A percentile compares a stretch with the other conserved stretches of the same genome.
phyloP scores from a whole-genome alignment of 2,329 filamentous ascomycete species.

The Fusarium scirpi region DNA sequence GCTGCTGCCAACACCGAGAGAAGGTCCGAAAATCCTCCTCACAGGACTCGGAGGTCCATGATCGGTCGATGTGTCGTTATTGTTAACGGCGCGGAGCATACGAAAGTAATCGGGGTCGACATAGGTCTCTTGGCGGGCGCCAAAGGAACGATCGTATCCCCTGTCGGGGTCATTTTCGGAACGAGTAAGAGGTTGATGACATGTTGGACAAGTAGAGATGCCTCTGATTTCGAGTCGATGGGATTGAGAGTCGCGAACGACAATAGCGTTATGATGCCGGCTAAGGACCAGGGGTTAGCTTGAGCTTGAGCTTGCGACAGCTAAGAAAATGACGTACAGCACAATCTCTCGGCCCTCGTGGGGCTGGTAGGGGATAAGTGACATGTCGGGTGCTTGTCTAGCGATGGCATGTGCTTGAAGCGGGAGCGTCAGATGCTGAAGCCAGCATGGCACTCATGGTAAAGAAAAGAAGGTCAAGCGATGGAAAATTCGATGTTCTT shows the following conservation, averaged over 20 bases:
- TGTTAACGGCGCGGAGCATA: constrained; percentile 76
- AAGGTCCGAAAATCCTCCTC: constrained; percentile 64
- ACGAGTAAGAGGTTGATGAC: constrained; percentile 76
- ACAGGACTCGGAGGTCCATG: constrained; percentile 65
- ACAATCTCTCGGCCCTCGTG: constrained; percentile 82
- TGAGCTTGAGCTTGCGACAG: constrained; percentile 17
- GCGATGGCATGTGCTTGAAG: constrained; percentile 52
- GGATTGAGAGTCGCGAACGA: constrained; percentile 88
- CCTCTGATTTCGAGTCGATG: constrained; percentile 85
- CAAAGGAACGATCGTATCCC: constrained; percentile 59
- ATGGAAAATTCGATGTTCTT: constrained; percentile 15
- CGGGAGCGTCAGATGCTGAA: constrained; percentile 33
- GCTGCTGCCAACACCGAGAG: constrained; percentile 46
- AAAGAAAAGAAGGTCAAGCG: constrained; percentile 10
- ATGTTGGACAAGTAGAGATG: constrained; percentile 88
- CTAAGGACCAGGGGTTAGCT: constrained; percentile 59
- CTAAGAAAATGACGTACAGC: constrained; percentile 70
- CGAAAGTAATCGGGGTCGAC: constrained; percentile 95
- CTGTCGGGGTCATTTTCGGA: constrained; percentile 60
- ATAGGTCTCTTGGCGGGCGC: constrained; percentile 70
- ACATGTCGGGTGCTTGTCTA: constrained; percentile 58
- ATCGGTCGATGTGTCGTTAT: constrained; percentile 58
- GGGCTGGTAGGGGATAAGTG: constrained; percentile 80
- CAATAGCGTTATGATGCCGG: constrained; percentile 91
- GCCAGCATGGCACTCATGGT: constrained; percentile 44